These are phyloP conservation scores for Debaryomyces nepalensis DNA, from an alignment of 1,139 yeast genomes.

Conservation along the genomic window DNA sequence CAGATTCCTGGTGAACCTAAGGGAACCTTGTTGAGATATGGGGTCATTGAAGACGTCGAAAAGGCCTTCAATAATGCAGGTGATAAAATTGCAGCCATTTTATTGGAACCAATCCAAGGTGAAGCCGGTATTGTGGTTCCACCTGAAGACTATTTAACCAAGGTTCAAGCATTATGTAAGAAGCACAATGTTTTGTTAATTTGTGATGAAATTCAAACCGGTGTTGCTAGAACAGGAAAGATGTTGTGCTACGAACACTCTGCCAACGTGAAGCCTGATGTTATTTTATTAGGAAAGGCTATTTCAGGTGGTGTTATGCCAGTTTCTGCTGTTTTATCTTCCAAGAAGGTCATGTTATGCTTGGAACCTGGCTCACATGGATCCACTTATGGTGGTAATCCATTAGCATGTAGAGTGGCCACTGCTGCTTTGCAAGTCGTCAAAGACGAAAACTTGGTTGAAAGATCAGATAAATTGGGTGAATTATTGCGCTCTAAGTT, in stretches of 20 bases:
- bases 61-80: constrained; percentile 83
- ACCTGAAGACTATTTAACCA: constrained; percentile 74
- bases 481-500: constrained; percentile 70
- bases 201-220: constrained; percentile 97
- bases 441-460: constrained; percentile 82
- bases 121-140: constrained; percentile 99
- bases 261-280: constrained; percentile 78
- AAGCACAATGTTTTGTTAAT: constrained; percentile 84
- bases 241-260: constrained; percentile 91
- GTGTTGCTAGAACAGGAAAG: constrained; percentile 96
- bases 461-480: constrained; percentile 77
- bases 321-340: constrained; percentile 87
- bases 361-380: constrained; percentile 97
- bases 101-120: constrained; percentile 97
- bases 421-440: constrained; percentile 93
- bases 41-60: constrained; percentile 84
- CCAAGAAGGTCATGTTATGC: constrained; percentile 85
- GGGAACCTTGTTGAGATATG: constrained; percentile 68
- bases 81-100: constrained; percentile 86
- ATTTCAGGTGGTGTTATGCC: constrained; percentile 95
- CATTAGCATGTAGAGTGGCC: constrained; percentile 92
- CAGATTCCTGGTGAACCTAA: constrained; percentile 65
- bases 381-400: constrained; percentile 97
- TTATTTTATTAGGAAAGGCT: constrained; percentile 90
- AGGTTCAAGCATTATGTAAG: constrained; percentile 76